Evolutionary conservation across 2,329 filamentous ascomycete species (phyloP), one percentile per base, ranked within the genome.

Genomic region (Calonectria henricotiae): DNA sequence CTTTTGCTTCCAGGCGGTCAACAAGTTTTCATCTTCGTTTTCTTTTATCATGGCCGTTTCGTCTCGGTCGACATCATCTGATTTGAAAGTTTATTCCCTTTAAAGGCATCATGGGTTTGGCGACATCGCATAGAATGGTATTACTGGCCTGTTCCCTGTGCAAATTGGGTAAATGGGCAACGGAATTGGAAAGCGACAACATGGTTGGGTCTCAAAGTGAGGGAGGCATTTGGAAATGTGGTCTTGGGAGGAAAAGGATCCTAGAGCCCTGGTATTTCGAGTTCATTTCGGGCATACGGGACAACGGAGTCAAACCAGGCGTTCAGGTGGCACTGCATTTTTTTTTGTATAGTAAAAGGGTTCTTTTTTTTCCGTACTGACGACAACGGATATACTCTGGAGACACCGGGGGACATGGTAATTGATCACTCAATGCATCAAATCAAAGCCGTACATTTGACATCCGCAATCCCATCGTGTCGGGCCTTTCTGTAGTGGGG

Each of bases 151-250:
- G 12, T 55, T 25, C 32, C 51, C 51, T 55, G 13, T 55, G 51
- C 32, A 39, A 55, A 55, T 55, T 55, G 51, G 51, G 51, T 17
- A 39, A 55, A 55, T 30, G 32, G 51, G 35, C 51, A 39, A 55
- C 11, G 20, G 8, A 30, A 37, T 55, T 55, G 51, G 51, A 55
- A 23, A 55, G 32, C 51, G 25, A 30, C 27, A 55, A n/a, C 51
- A 25, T 55, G 32, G 20, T 55, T 55, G 32, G 32, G 32, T 32
- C 32, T 55, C 51, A 39, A 25, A 39, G 12, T 12, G 51, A 55
- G 51, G 51, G 51, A 55, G 51, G 51, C 32, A 39, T 55, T 25
- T 23, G 32, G 51, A 55, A 55, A 55, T n/a, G 32, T 11, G 11
- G 32, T 1, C 32, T 32, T 13, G 32, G n/a, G 17, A 23, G 6